Evolutionary conservation across 192 early-diverging fungal genomes (phyloP), one percentile per base, ranked within the genome.

Genomic region (Coemansia sp.): DNA sequence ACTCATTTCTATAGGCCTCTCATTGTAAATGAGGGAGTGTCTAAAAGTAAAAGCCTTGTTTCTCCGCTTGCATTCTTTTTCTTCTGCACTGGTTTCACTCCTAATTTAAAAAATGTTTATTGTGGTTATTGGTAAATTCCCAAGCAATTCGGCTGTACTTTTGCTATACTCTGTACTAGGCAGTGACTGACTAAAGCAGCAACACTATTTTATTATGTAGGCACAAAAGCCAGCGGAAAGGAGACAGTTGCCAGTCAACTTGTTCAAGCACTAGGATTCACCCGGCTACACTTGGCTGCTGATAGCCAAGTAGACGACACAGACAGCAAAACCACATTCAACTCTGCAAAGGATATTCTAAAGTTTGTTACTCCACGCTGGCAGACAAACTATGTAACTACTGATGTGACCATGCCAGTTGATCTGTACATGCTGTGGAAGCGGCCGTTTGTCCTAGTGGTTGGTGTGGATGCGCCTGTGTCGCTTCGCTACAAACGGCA

Each of bases 401-500:
- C 84, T 56, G 81, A 89, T 42, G 69, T 92, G 38, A 73, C 81
- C 11, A 75, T 58, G 37, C 63, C 79, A 12, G 58, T 79, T 11
- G 84, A 86, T n/a, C 73, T 92, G 49, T 76, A 85, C 47, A 51
- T 82, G 15, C 73, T 93, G 60, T 67, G 68, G 66, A 81, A 80
- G 69, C 72, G 77, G n/a, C 91, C 91, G 0, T 92, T 95, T 79
- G 87, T 94, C 31, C 74, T 97, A 7, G 67, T 96, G 8, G 82
- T 96, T 1, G 84, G 88, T n/a, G 82, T 98, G 5, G 90, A 96
- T 52, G 90, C 92, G n/a, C 90, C 92, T 0, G 67, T 86, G 23
- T 72, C 70, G 24, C 68, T 88, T 18, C 87, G 94, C 28, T 92
- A 88, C 71, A 68, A 66, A 54, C 82, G 91, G 21, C 82, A 75